Base-by-base conservation (phyloP, 306 rosid genomes). In the Lupinus albus region DNA sequence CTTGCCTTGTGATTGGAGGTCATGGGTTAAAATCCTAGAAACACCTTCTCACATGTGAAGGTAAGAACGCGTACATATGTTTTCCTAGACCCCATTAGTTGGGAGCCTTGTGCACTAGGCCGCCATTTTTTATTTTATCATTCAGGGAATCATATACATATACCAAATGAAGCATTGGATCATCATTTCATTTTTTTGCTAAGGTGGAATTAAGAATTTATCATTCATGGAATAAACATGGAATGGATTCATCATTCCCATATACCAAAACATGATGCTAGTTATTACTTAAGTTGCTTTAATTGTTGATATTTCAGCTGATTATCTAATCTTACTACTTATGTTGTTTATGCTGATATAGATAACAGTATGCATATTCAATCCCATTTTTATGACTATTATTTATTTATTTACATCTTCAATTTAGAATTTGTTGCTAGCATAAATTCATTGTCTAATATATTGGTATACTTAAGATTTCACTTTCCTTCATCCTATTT, bases 401-500 rank as follows among this genome's bases (percentile, higher is more conserved):
- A 68, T 8, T 17, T 52, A 20, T 54, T 39, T 11, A 5, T 39
- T 28, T 11, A 32, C 6, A 17, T 30, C 10, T 25, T 11, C 54
- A 44, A 61, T 68, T 59, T 48, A 38, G 57, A 25, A 30, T 10
- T 49, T 11, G 11, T 47, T 64, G 35, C 62, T 47, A 44, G 20
- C 13, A 9, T 48, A 53, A 12, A 30, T 71, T 28, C 14, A 17
- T 38, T 20, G 7, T 50, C 9, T 53, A 35, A 25, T 35, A 57
- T 53, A 18, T 61, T 42, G 46, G 47, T 49, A 8, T 67, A 35
- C 39, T 45, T 53, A 33, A 53, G 25, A 61, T 25, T 53, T 64
- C 54, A 59, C 21, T 62, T 46, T 25, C 32, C 15, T 20, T 68
- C 25, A 15, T 68, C 66, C 35, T 74, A 67, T 83, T 79, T 41